Evolutionary conservation across 768 basidiomycete species (phyloP), one percentile per base, ranked within the genome.

Genomic region (Cytidiella melzeri): DNA sequence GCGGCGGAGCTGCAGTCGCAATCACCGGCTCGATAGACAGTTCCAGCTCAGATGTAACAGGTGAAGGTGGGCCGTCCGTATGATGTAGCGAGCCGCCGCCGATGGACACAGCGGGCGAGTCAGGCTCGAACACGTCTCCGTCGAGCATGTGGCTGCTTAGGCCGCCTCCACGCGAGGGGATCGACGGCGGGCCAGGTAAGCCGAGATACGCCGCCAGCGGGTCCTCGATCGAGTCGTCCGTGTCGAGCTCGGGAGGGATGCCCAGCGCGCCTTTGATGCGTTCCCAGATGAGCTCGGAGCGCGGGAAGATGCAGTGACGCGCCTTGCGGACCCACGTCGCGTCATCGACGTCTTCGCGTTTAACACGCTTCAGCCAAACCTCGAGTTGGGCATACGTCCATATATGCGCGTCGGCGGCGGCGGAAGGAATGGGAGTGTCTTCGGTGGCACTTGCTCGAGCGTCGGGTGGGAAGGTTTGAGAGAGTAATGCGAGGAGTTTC

Each of bases 201-300:
- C 30, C 30, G 3, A 52, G 25, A 38, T 52, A 52, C 5, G 45
- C 41, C 13, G 34, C 45, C 7, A 52, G 47, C 34, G 55, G 52
- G 3, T 57, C 59, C 18, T 64, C 59, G 23, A 46, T 40, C 11
- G 45, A 20, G 23, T 73, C 75, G 40, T 86, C 83, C 26, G 81
- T 66, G 55, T 90, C 84, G 19, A 94, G 71, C 58, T 94, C 91
- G 0, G 84, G 84, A 9, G 92, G 92, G 4, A 92, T 84, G 4
- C 92, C 92, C 1, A 96, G 71, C 0, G 88, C 91, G 25, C 81
- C 85, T 59, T 92, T 93, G 59, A 94, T 71, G 49, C 91, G 79
- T 64, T 94, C 91, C 92, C 92, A 96, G 48, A 94, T 83, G 36
- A 92, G 79, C 59, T 94, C 92, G 12, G 83, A 86, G 55, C 83